phyloP scores from a whole-genome alignment of 179 eudicot species.

The Spergularia azorica region DNA sequence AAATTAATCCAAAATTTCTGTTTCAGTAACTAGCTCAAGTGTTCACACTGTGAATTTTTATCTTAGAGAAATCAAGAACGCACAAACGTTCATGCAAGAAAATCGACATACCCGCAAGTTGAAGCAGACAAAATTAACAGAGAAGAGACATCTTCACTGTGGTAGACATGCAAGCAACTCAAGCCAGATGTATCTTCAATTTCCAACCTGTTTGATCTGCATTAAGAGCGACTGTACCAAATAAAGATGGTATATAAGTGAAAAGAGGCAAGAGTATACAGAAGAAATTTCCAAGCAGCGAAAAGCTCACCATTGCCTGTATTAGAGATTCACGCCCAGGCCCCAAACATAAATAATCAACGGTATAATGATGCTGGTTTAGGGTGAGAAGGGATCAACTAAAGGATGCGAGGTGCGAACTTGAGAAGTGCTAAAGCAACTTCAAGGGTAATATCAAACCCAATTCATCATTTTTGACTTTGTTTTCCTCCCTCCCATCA shows the following conservation, averaged over 20 bases:
- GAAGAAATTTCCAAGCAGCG: neutral
- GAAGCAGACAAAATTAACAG: neutral
- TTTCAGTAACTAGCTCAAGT: no score
- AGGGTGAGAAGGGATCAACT: neutral
- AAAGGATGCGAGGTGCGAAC: neutral
- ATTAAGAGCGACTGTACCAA: neutral
- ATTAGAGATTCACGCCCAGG: neutral
- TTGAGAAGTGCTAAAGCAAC: neutral
- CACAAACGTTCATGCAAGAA: neutral
- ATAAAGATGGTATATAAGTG: neutral
- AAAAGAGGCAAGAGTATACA: neutral
- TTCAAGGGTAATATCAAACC: neutral
- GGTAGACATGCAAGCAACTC: neutral
- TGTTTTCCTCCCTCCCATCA: neutral
- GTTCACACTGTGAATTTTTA: no score
- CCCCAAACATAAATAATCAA: neutral
- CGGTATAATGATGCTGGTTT: constrained; percentile 1
- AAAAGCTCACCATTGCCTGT: constrained; percentile 12
- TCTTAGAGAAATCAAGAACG: neutral
- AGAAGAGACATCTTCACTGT: neutral
- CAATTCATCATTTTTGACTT: neutral
- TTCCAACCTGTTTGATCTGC: constrained; percentile 12
- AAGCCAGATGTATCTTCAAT: constrained; percentile 3
- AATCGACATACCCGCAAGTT: constrained; percentile 15
- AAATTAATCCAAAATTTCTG: no score